Percentiles rank a stretch among this genome's conserved stretches.
These are phyloP conservation scores for Ogataea philodendri DNA, from an alignment of 805 yeast species.

Conservation along the genomic window DNA sequence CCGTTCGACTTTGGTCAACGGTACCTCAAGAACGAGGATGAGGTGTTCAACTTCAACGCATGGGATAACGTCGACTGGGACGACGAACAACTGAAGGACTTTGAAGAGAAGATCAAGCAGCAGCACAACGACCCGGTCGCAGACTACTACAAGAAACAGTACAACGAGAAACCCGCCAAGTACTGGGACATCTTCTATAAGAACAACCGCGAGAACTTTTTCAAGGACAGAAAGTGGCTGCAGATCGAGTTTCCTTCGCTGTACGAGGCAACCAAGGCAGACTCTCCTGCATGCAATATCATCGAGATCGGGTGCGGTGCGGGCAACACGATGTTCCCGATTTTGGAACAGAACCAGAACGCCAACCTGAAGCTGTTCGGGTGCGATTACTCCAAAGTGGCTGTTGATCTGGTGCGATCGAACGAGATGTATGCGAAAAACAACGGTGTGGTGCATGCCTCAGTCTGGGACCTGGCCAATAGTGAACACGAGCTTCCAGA, in stretches of 20 bases:
- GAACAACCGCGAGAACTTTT: constrained; percentile 88
- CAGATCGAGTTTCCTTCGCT: constrained; percentile 89
- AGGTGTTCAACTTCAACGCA: constrained; percentile 91
- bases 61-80: constrained; percentile 99
- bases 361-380: constrained; percentile 72
- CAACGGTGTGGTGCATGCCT: constrained; percentile 59
- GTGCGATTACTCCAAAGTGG: constrained; percentile 86
- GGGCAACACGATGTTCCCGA: constrained; percentile 94
- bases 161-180: constrained; percentile 82
- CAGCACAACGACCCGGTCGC: constrained; percentile 84
- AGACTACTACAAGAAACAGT: constrained; percentile 77
- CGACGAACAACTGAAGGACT: constrained; percentile 75
- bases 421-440: constrained; percentile 59
- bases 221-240: constrained; percentile 95
- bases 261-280: constrained; percentile 72
- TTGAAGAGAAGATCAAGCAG: constrained; percentile 66
- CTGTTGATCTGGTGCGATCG: constrained; percentile 77
- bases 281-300: constrained; percentile 67
- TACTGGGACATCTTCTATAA: constrained; percentile 95
- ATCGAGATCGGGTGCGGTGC: constrained; percentile 98
- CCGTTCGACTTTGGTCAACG: constrained; percentile 95
- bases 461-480: constrained; percentile 95
- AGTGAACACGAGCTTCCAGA: constrained; percentile 74
- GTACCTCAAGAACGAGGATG: constrained; percentile 62
- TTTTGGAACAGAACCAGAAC: constrained; percentile 78